These are phyloP conservation scores for Fusarium lateritium DNA, from an alignment of 2,329 filamentous ascomycete species.

Conservation along the genomic window DNA sequence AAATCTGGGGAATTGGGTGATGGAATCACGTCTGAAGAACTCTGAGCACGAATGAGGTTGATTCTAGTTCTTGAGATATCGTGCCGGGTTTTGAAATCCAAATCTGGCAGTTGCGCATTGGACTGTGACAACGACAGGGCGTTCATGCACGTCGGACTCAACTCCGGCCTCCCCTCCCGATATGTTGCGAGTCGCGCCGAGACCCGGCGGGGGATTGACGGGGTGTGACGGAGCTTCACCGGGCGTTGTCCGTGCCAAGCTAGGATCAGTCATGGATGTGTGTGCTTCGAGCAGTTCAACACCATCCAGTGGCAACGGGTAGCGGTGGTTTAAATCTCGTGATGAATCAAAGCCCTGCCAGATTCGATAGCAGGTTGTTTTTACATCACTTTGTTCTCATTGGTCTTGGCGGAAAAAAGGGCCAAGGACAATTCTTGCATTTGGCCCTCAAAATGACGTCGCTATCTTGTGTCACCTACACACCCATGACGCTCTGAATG, in stretches of 20 bases:
- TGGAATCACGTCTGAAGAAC: slow-evolving; percentile 44
- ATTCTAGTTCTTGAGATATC: slow-evolving; percentile 30
- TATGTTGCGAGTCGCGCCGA: slow-evolving; percentile 37
- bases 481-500: slow-evolving; percentile 59
- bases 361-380: slow-evolving; percentile 16
- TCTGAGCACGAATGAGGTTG: slow-evolving; percentile 43
- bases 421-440: slow-evolving; percentile 27
- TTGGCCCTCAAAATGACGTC: slow-evolving; percentile 46
- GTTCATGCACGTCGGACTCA: slow-evolving; percentile 21
- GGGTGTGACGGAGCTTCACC: slow-evolving; percentile 36
- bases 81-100: slow-evolving; percentile 36
- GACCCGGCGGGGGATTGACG: slow-evolving; percentile 33
- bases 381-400: slow-evolving; percentile 37
- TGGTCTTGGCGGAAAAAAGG: slow-evolving; percentile 34
- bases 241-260: slow-evolving; percentile 36
- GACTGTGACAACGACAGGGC: slow-evolving; percentile 6
- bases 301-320: slow-evolving; percentile 42
- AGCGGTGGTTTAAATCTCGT: slow-evolving; percentile 35
- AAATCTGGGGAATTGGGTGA: slow-evolving; percentile 42
- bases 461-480: slow-evolving; percentile 42
- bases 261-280: slow-evolving; percentile 3
- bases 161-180: slow-evolving; percentile 29
- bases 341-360: slow-evolving; percentile 26
- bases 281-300: slow-evolving; percentile 31
- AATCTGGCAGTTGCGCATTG: slow-evolving; percentile 42